Conservation (phyloP, 2,329 filamentous ascomycete species). For the Ceratocystis harringtonii region DNA sequence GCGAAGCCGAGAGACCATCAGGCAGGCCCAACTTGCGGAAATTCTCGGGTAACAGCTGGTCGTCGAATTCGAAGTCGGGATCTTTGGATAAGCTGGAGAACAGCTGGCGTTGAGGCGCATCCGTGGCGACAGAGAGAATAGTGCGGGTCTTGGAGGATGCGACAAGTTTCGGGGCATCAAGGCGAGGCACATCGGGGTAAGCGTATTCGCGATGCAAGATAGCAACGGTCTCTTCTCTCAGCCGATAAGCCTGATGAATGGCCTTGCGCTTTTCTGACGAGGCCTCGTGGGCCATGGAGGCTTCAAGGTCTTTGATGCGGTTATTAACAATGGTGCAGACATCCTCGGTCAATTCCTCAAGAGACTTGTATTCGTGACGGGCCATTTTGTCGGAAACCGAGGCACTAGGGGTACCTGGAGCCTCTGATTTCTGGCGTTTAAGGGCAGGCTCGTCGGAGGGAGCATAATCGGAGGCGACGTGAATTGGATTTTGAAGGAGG, state of each 20-base stretch:
- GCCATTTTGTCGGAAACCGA: conserved; percentile 41
- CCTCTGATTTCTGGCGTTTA: conserved; percentile 46
- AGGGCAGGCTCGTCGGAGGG: conserved; percentile 36
- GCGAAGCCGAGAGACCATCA: conserved; percentile 47
- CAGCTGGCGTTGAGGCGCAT: conserved; percentile 58
- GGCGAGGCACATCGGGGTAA: conserved; percentile 27
- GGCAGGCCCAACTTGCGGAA: conserved; percentile 55
- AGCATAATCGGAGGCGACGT: conserved; percentile 40
- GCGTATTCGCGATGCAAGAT: conserved; percentile 47
- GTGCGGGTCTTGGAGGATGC: conserved; percentile 24
- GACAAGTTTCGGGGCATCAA: conserved; percentile 1
- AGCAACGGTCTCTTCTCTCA: conserved; percentile 39
- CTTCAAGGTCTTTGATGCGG: conserved; percentile 34
- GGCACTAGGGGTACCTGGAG: conserved; percentile 24
- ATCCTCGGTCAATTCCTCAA: conserved; percentile 51
- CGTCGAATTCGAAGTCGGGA: conserved; percentile 19
- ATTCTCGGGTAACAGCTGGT: conserved; percentile 25
- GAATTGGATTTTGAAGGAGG: conserved; percentile 29
- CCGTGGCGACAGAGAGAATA: conserved; percentile 64
- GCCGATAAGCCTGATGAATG: conserved; percentile 7
- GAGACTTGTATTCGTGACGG: conserved; percentile 37
- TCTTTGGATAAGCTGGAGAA: conserved; percentile 61
- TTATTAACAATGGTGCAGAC: conserved; percentile 35
- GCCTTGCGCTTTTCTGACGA: conserved; percentile 16
- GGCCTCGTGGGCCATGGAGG: conserved; percentile 22